phyloP scores from a whole-genome alignment of 805 yeast species.

The Starmera caribaea region DNA sequence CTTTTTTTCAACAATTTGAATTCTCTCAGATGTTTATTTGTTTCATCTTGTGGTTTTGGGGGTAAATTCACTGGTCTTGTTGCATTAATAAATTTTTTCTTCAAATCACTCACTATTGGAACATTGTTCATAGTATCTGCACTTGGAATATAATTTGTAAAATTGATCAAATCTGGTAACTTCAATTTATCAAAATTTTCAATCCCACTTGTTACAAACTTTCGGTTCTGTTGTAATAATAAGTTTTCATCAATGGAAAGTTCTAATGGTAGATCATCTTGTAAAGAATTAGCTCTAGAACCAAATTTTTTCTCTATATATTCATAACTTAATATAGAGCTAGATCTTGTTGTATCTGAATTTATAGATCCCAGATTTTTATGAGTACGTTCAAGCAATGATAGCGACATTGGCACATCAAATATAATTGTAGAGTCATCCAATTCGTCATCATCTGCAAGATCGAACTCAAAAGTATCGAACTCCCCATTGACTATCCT shows the following conservation, averaged over 20 bases:
- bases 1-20: conserved; percentile 34
- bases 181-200: conserved; percentile 21
- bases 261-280: conserved; percentile 9
- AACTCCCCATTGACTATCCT: too few relatives aligned
- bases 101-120: conserved; percentile 3
- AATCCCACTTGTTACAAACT: conserved; percentile 17
- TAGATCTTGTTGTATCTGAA: conserved; percentile 34
- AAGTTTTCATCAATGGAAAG: conserved; percentile 7
- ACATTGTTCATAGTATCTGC: too few relatives aligned
- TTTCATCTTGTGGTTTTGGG: conserved; percentile 48
- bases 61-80: conserved; percentile 63
- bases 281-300: conserved; percentile 1
- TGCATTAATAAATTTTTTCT: conserved; percentile 24
- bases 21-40: conserved; percentile 42
- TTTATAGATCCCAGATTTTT: conserved; percentile 16
- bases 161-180: conserved; percentile 18
- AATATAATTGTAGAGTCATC: conserved; percentile 44
- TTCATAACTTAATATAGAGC: conserved; percentile 32
- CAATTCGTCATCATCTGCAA: conserved; percentile 34
- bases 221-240: conserved; percentile 25
- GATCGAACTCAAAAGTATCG: too few relatives aligned
- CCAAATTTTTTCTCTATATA: conserved; percentile 6
- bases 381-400: conserved; percentile 31
- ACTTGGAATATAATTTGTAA: conserved; percentile 7
- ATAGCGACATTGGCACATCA: conserved; percentile 57